Base-by-base conservation (phyloP, 148 eudicot species). In the Cornus controversa region DNA sequence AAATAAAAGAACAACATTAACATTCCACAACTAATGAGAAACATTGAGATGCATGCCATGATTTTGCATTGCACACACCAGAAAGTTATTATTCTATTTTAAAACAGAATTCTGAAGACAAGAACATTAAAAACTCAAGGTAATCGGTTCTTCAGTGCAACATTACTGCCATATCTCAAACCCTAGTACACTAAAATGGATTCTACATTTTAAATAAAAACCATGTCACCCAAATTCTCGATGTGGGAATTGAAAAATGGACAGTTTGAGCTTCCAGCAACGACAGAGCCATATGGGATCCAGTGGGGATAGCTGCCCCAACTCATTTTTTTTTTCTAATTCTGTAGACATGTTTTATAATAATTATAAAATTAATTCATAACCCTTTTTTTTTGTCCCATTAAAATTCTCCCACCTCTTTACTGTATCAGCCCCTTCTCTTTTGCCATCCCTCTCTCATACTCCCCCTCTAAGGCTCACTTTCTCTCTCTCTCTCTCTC, bases 1-100 rank as follows among this genome's bases (percentile, higher is more conserved):
- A 40, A 69, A 15, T 67, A 54, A 16, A 16, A 29, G 10, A 60
- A 57, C 23, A 67, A 26, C 69, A 70, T 75, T 6, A 34, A 66
- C 53, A 69, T 24, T 53, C 4, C 20, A 50, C 10, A 37, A 68
- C 3, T 26, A n/a, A 10, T 36, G 64, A 60, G 24, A 60, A 24
- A 47, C 18, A 77, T 6, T 23, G 25, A 27, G 42, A 37, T 60
- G n/a, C 18, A 64, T 25, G 54, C 42, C 31, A 11, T 34, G 8
- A 15, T 22, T 16, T 20, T 20, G 24, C n/a, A n/a, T n/a, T 60
- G 64, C 64, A 60, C 64, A 60, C 8, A 22, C 24, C 57, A 50
- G 57, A n/a, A 26, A 50, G 77, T 63, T 34, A 25, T 40, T 25
- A 74, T 25, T 40, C 34, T 10, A 63, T 74, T 15, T 74, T 62